These are phyloP conservation scores for Sorghum bicolor DNA, from an alignment of 176 grass and related monocot genomes.

Conservation along the genomic window DNA sequence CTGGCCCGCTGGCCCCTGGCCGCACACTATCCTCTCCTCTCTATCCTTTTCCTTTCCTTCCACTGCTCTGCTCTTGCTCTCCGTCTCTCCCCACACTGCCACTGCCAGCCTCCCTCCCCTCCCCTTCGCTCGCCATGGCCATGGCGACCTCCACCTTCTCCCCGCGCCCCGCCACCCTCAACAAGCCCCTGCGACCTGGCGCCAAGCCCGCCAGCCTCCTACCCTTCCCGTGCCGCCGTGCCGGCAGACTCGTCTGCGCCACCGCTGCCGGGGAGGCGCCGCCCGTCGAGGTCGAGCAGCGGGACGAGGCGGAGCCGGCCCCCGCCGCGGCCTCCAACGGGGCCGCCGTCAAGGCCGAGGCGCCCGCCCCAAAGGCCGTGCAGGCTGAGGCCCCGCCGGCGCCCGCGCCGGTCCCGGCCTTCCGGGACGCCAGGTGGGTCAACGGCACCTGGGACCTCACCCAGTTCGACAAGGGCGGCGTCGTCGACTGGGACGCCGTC, in stretches of 20 bases:
- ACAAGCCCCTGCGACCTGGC: not conserved
- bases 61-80: not conserved
- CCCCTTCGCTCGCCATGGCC: constrained; percentile 25
- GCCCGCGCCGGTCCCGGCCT: constrained; percentile 17
- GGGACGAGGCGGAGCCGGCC: not conserved
- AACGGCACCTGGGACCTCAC: constrained; percentile 85
- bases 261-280: constrained; percentile 35
- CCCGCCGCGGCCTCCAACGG: constrained; percentile 41
- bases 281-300: constrained; percentile 22
- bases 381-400: not conserved
- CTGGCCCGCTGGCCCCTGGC: not conserved
- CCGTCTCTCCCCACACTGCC: not conserved
- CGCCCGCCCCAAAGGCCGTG: not conserved
- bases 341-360: constrained; percentile 11
- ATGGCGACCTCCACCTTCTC: constrained; percentile 57
- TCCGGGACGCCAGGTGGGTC: constrained; percentile 75
- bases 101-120: not conserved
- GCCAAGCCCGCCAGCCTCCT: not conserved
- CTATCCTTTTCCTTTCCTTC: not conserved
- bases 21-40: constrained; percentile 20
- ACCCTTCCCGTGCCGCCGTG: constrained; percentile 27
- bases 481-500: constrained; percentile 85
- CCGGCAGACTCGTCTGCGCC: constrained; percentile 17
- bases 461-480: constrained; percentile 62
- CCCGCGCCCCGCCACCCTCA: constrained; percentile 28